Base-by-base conservation (phyloP, 2,329 filamentous ascomycete species). In the Graphilbum fragrans region DNA sequence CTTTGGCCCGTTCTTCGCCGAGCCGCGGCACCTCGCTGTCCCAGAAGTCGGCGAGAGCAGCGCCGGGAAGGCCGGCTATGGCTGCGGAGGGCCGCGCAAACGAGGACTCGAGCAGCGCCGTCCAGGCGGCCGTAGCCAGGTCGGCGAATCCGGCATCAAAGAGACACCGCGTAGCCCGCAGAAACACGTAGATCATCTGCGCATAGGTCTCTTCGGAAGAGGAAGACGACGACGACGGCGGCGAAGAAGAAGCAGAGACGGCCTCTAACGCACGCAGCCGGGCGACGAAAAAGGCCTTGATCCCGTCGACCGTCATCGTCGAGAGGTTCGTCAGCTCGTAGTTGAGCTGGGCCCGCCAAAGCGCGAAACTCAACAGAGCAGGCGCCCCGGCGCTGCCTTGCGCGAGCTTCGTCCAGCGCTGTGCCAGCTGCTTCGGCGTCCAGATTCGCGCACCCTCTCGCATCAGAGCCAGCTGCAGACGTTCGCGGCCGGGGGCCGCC, bases 1-100 rank as follows among this genome's bases (percentile, higher is more conserved):
- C 86, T 46, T 69, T 66, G 3, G 86, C 80, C 2, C 65, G 67
- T 1, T 61, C 53, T 50, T 96, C 90, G 10, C 90, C 90, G 41
- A 94, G 72, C 6, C 90, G 74, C 1, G 82, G 66, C 1, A 77
- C 69, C 54, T 95, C 90, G 43, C 78, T 84, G 45, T 94, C 86
- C 92, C 92, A 96, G 48, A 92, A 94, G 3, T 79, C 70, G 37
- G 73, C 65, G 11, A 37, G 27, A 10, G 49, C 37, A n/a, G 47
- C 49, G 11, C 51, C 37, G 16, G 47, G 35, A 11, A 35, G 35
- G 18, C 7, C 22, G 23, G 17, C 16, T 9, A 14, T 25, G 14
- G 21, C 20, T 16, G 19, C 41, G 2, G 51, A 48, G 3, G 82
- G 77, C 3, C 66, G 66, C 37, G 76, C 77, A 45, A 86, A 72